phyloP scores from a whole-genome alignment of 1,284 basidiomycete genomes.

The Fereydounia khargensis region DNA sequence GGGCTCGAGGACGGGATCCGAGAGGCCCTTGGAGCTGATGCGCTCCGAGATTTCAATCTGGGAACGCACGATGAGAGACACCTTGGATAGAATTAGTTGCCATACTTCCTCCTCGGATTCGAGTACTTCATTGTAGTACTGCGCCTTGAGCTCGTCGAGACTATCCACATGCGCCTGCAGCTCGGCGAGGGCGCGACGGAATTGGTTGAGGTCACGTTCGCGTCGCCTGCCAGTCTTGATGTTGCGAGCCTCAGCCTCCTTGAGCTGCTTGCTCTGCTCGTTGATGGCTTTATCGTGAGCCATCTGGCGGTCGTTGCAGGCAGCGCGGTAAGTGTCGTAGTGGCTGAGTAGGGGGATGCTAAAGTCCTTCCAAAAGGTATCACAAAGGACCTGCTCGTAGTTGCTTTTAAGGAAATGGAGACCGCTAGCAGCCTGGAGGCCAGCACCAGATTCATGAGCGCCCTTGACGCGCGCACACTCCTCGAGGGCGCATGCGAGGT shows the following conservation, averaged over 20 bases:
- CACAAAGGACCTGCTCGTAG: slow-evolving; percentile 85
- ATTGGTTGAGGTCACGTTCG: slow-evolving; percentile 63
- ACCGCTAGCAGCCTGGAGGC: slow-evolving; percentile 61
- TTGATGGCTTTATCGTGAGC: slow-evolving; percentile 58
- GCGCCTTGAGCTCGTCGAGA: slow-evolving; percentile 73
- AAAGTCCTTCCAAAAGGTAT: slow-evolving; percentile 82
- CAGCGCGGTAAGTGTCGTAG: slow-evolving; percentile 73
- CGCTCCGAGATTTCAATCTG: slow-evolving; percentile 63
- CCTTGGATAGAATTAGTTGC: slow-evolving; percentile 72
- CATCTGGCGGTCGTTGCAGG: slow-evolving; percentile 63
- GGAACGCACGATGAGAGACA: slow-evolving; percentile 40
- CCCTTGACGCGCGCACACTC: slow-evolving; percentile 53
- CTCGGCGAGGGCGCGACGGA: slow-evolving; percentile 59
- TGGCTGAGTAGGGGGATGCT: slow-evolving; percentile 83
- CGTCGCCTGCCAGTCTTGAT: slow-evolving; percentile 69
- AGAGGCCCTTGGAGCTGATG: slow-evolving; percentile 80
- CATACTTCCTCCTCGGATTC: slow-evolving; percentile 91
- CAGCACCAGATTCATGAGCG: slow-evolving; percentile 41
- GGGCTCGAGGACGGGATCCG: slow-evolving; percentile 81
- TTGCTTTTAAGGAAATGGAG: slow-evolving; percentile 88
- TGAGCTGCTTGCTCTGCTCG: slow-evolving; percentile 79
- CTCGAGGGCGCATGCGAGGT: slow-evolving; percentile 70
- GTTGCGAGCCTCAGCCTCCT: slow-evolving; percentile 82
- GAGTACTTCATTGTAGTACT: slow-evolving; percentile 80
- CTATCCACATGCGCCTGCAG: slow-evolving; percentile 86